phyloP scores from a whole-genome alignment of 2,329 filamentous ascomycete species.

The Amauroascus verrucosus region DNA sequence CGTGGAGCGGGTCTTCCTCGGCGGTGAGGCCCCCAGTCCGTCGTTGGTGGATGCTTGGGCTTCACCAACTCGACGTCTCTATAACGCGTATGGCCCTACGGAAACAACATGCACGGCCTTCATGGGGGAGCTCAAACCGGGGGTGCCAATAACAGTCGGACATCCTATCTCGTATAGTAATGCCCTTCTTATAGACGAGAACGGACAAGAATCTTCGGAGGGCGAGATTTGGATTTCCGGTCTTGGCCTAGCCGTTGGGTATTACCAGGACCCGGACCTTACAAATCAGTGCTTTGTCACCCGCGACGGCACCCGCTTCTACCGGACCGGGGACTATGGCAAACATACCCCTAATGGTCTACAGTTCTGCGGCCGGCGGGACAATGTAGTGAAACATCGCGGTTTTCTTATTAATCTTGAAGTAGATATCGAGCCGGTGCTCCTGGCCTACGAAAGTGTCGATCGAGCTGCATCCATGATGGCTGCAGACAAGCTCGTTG shows the following conservation, averaged over 20 bases:
- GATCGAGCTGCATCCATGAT: constrained; percentile 16
- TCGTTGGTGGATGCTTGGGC: neutral
- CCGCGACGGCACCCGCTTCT: constrained; percentile 16
- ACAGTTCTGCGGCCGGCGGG: constrained; percentile 23
- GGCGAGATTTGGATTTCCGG: constrained; percentile 22
- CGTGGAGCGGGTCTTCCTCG: neutral
- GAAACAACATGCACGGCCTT: constrained; percentile 1
- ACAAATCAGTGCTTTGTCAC: constrained; percentile 18
- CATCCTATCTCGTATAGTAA: constrained; percentile 14
- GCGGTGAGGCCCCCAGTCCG: neutral
- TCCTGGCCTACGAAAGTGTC: constrained; percentile 17
- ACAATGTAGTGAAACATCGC: constrained; percentile 27
- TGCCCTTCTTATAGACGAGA: constrained; percentile 16
- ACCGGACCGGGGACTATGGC: constrained; percentile 18
- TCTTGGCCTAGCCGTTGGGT: constrained; percentile 19
- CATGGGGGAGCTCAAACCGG: constrained; percentile 1
- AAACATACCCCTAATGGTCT: constrained; percentile 17
- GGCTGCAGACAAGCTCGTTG: neutral
- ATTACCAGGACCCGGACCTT: constrained; percentile 16
- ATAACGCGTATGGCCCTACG: constrained; percentile 9
- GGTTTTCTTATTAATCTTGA: constrained; percentile 32
- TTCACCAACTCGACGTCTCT: neutral
- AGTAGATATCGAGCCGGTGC: constrained; percentile 23
- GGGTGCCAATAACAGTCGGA: constrained; percentile 15
- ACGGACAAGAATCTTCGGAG: constrained; percentile 7